phyloP scores from a whole-genome alignment of 495 filamentous ascomycete genomes.

The Xylaria flabelliformis region DNA sequence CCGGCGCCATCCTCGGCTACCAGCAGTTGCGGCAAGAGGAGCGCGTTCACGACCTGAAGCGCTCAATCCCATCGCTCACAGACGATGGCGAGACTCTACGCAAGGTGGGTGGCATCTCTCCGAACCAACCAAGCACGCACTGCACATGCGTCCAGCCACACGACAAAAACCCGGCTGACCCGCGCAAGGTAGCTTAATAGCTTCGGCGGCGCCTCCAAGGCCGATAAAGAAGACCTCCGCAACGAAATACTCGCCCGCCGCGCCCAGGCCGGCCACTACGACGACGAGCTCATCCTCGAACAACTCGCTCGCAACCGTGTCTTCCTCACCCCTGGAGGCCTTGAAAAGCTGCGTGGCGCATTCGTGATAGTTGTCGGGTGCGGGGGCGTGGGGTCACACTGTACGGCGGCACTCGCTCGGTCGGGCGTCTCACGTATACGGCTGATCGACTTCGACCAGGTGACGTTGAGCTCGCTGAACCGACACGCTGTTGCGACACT shows the following conservation, averaged over 20 bases:
- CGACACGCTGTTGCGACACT: conserved; percentile 93
- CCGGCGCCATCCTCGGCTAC: conserved; percentile 72
- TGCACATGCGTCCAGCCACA: conserved; percentile 26
- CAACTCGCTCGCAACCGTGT: conserved; percentile 94
- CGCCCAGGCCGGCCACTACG: conserved; percentile 87
- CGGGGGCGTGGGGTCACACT: conserved; percentile 94
- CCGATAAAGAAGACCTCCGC: conserved; percentile 76
- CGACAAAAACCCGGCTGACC: conserved; percentile 45
- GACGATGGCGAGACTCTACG: conserved; percentile 40
- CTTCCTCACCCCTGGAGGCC: conserved; percentile 84
- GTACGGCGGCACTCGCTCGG: conserved; percentile 81
- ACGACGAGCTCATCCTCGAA: conserved; percentile 93
- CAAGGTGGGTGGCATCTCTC: conserved; percentile 33
- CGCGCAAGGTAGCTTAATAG: conserved; percentile 71
- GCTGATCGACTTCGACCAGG: conserved; percentile 97
- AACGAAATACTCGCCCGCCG: conserved; percentile 76
- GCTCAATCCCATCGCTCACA: conserved; percentile 69
- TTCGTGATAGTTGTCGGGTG: conserved; percentile 92
- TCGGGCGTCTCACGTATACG: conserved; percentile 87
- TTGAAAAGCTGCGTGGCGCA: conserved; percentile 75
- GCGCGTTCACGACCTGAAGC: conserved; percentile 71
- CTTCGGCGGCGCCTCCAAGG: conserved; percentile 70
- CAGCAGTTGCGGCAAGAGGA: conserved; percentile 69
- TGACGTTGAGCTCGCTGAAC: conserved; percentile 90
- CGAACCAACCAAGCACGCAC: neutral